Conservation (phyloP, 2,329 filamentous ascomycete genomes). For the Cladophialophora yegresii region DNA sequence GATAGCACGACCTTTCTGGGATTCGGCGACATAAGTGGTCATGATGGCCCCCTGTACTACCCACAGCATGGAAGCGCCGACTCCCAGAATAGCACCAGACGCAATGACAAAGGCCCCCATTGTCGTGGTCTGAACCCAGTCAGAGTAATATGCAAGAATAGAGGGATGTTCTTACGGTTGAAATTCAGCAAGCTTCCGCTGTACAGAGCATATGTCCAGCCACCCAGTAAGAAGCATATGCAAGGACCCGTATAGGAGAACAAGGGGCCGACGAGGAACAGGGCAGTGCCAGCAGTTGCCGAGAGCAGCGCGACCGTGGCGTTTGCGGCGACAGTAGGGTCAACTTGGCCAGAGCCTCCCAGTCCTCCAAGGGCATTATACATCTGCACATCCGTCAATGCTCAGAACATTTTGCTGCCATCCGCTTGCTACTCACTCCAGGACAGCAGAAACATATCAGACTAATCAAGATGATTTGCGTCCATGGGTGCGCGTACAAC, state of each 20-base stretch:
- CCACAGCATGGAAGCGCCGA: constrained; percentile 55
- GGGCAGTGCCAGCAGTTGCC: constrained; percentile 65
- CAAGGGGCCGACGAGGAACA: constrained; percentile 61
- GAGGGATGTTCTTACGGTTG: constrained; percentile 42
- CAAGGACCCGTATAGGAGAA: constrained; percentile 45
- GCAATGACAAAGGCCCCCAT: constrained; percentile 53
- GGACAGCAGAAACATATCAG: constrained; percentile 55
- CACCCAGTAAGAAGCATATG: constrained; percentile 49
- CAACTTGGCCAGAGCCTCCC: constrained; percentile 60
- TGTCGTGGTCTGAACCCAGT: constrained; percentile 42
- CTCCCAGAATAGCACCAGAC: constrained; percentile 52
- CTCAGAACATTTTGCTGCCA: background rate
- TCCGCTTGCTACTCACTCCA: constrained; percentile 42
- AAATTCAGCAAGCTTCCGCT: constrained; percentile 54
- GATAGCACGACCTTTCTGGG: constrained; percentile 83
- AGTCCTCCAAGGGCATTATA: constrained; percentile 64
- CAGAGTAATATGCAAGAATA: constrained; percentile 18
- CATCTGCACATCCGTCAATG: constrained; percentile 49
- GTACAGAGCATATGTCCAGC: constrained; percentile 54
- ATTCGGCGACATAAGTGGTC: constrained; percentile 79
- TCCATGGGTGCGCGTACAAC: constrained; percentile 51
- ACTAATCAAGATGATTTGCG: constrained; percentile 53
- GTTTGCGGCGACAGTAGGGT: constrained; percentile 38
- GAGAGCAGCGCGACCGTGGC: constrained; percentile 49
- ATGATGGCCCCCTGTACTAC: constrained; percentile 49